A percentile compares a stretch with the other conserved stretches of the same genome.
phyloP scores from a whole-genome alignment of 192 early-diverging fungal genomes.

The Coemansia sp. region DNA sequence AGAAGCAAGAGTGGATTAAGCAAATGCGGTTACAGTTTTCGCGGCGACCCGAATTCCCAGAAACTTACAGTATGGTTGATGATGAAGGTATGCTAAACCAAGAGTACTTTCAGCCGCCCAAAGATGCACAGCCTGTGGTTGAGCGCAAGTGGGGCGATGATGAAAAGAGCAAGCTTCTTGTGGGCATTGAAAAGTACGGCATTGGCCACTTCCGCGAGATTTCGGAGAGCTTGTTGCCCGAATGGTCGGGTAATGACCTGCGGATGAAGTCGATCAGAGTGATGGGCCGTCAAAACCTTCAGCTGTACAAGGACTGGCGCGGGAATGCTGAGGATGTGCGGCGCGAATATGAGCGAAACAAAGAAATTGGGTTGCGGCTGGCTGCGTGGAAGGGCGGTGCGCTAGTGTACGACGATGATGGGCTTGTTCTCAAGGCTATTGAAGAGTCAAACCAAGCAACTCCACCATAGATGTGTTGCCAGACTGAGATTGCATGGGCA shows the following conservation, averaged over 20 bases:
- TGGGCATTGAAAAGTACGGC: constrained; percentile 79
- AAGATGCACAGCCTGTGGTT: constrained; percentile 56
- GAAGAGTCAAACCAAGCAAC: constrained; percentile 37
- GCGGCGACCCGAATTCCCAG: constrained; percentile 75
- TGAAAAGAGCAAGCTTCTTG: constrained; percentile 71
- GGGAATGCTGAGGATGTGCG: constrained; percentile 68
- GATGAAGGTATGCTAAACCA: constrained; percentile 84
- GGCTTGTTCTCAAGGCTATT: constrained; percentile 64
- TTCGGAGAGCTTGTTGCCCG: constrained; percentile 70
- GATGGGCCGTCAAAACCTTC: constrained; percentile 84
- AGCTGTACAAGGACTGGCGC: constrained; percentile 84
- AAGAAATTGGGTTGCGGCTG: constrained; percentile 72
- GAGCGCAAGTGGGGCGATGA: constrained; percentile 84
- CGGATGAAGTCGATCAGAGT: constrained; percentile 81
- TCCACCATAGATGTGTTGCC: constrained; percentile 21
- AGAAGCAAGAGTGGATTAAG: constrained; percentile 78
- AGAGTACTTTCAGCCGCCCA: constrained; percentile 72
- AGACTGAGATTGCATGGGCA: background rate
- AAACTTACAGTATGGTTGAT: constrained; percentile 82
- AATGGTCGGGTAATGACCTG: constrained; percentile 78
- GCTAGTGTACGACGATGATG: constrained; percentile 82
- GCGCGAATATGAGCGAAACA: constrained; percentile 76
- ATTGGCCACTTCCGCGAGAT: constrained; percentile 90
- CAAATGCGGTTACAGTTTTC: constrained; percentile 84
- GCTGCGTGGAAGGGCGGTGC: constrained; percentile 78